Percentiles rank a stretch among this genome's conserved stretches.
Conservation (phyloP, 352 stramenopile species). For the Phytopythium vexans region DNA sequence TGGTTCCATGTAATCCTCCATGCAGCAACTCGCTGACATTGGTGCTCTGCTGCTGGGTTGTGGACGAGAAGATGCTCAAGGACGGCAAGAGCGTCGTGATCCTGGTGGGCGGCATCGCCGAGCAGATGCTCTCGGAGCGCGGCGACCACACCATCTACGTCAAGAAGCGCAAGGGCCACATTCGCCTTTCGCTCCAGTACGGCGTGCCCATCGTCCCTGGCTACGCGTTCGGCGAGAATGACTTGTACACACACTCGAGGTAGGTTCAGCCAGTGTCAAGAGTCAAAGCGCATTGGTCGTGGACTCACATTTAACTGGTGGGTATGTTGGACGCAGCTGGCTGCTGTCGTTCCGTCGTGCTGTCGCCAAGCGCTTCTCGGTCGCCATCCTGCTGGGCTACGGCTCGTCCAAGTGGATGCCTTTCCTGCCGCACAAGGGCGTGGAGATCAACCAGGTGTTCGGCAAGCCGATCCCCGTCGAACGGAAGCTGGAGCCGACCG, state of each 20-base stretch:
- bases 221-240: conserved; percentile 82
- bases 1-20: neutral
- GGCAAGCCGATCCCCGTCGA: conserved; percentile 66
- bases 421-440: conserved; percentile 50
- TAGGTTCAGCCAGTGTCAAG: conserved; percentile 11
- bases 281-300: neutral
- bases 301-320: neutral
- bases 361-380: conserved; percentile 62
- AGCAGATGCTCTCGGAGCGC: conserved; percentile 79
- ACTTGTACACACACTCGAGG: conserved; percentile 80
- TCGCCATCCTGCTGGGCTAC: conserved; percentile 60
- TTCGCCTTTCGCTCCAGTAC: conserved; percentile 73
- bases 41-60: neutral
- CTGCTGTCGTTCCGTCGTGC: conserved; percentile 68
- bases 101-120: conserved; percentile 71
- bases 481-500: conserved; percentile 52
- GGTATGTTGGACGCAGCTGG: conserved; percentile 18
- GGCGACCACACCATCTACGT: conserved; percentile 76
- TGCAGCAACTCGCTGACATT: neutral
- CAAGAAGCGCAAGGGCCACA: conserved; percentile 81
- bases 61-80: conserved; percentile 36
- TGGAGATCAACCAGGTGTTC: conserved; percentile 68
- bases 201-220: conserved; percentile 69
- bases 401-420: conserved; percentile 57
- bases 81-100: conserved; percentile 79